These are phyloP conservation scores for Boletus rubescentipes DNA, from an alignment of 768 basidiomycete genomes.

Conservation along the genomic window DNA sequence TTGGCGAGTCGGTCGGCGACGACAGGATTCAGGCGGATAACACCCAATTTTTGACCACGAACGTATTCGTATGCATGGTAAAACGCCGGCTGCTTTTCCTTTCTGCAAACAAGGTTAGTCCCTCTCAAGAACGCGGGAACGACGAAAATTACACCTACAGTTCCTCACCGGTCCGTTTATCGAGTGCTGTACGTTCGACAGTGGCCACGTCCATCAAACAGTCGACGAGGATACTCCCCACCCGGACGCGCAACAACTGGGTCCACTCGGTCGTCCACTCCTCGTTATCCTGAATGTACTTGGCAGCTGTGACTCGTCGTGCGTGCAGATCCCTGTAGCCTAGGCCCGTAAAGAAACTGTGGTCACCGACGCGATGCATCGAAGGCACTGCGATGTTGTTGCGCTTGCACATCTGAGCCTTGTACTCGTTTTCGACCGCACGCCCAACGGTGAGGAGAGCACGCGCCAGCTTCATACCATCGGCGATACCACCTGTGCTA, in stretches of 20 bases:
- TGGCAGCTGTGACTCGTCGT: conserved; percentile 63
- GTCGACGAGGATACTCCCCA: conserved; percentile 84
- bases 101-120: conserved; percentile 36
- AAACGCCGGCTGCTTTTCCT: conserved; percentile 87
- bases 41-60: conserved; percentile 92
- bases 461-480: conserved; percentile 88
- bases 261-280: conserved; percentile 84
- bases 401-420: conserved; percentile 73
- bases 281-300: conserved; percentile 63
- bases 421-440: conserved; percentile 89
- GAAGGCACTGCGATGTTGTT: conserved; percentile 54
- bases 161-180: conserved; percentile 57
- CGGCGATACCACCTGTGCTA: conserved; percentile 69
- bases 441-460: conserved; percentile 78
- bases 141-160: conserved; percentile 45
- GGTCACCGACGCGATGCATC: conserved; percentile 26
- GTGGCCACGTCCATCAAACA: conserved; percentile 82
- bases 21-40: conserved; percentile 81
- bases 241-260: conserved; percentile 66
- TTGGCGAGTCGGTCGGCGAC: conserved; percentile 76
- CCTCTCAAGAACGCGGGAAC: neutral
- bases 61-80: conserved; percentile 89
- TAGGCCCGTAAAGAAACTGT: conserved; percentile 53
- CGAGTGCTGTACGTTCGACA: conserved; percentile 58
- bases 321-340: conserved; percentile 64